phyloP scores from a whole-genome alignment of 805 yeast species.

The Myxozyma sirexii region DNA sequence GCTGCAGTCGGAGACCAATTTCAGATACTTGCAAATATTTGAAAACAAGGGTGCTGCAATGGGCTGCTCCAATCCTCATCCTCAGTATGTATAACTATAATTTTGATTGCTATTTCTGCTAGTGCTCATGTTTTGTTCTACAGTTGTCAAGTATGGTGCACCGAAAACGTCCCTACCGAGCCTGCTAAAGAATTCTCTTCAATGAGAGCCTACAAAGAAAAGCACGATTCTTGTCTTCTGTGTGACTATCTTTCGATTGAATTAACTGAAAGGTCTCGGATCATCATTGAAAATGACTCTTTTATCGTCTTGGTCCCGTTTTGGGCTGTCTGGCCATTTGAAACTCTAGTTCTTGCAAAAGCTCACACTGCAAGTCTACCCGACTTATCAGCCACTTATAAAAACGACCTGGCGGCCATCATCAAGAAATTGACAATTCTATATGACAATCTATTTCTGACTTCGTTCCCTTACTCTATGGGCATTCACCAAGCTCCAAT shows the following conservation, averaged over 20 bases:
- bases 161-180: slow-evolving; percentile 60
- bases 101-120: neutral
- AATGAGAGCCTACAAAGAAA: slow-evolving; percentile 51
- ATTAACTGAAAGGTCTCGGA: slow-evolving; percentile 50
- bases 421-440: slow-evolving; percentile 58
- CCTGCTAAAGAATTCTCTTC: slow-evolving; percentile 60
- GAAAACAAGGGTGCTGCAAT: slow-evolving; percentile 78
- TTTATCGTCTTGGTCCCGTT: slow-evolving; percentile 73
- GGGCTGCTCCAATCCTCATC: slow-evolving; percentile 84
- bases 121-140: too few species aligned
- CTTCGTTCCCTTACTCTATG: slow-evolving; percentile 79
- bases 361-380: slow-evolving; percentile 54
- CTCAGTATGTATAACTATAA: slow-evolving; percentile 48
- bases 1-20: slow-evolving; percentile 48
- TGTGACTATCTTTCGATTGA: slow-evolving; percentile 60
- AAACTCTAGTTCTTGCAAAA: slow-evolving; percentile 64
- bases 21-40: slow-evolving; percentile 66
- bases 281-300: slow-evolving; percentile 61
- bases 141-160: slow-evolving; percentile 69
- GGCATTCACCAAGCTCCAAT: slow-evolving; percentile 78
- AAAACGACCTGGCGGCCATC: slow-evolving; percentile 58
- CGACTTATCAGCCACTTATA: slow-evolving; percentile 53
- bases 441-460: slow-evolving; percentile 70
- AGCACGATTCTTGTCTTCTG: slow-evolving; percentile 54
- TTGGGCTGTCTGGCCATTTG: slow-evolving; percentile 86